These are phyloP conservation scores for Penicillium roqueforti DNA, from an alignment of 495 filamentous ascomycete genomes.

Conservation along the genomic window DNA sequence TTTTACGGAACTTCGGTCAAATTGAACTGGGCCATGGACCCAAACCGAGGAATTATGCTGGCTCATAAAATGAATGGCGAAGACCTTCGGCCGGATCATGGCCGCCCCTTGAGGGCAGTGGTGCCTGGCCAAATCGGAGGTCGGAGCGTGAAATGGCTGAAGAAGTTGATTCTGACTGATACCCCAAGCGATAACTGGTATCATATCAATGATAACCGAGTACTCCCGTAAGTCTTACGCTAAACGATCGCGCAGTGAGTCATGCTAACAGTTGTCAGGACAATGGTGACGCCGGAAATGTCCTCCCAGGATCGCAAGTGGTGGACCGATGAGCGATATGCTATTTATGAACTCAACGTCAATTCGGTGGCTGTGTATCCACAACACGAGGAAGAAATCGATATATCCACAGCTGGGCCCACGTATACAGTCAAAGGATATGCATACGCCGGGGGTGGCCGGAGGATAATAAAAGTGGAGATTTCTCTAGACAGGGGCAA, in stretches of 20 bases:
- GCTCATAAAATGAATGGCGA: constrained; percentile 94
- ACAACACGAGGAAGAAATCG: constrained; percentile 69
- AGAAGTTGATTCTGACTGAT: constrained; percentile 72
- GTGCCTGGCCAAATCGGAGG: constrained; percentile 94
- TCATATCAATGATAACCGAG: constrained; percentile 91
- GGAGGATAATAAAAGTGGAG: constrained; percentile 78
- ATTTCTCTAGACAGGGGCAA: constrained; percentile 80
- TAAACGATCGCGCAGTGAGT: neutral
- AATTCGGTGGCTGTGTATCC: constrained; percentile 84
- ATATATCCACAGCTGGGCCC: constrained; percentile 43
- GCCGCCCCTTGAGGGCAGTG: constrained; percentile 76
- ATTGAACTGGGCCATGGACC: constrained; percentile 84
- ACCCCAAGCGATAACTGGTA: constrained; percentile 92
- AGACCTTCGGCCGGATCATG: constrained; percentile 78
- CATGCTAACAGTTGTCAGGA: constrained; percentile 35
- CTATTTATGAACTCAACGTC: constrained; percentile 88
- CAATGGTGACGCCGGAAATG: constrained; percentile 81
- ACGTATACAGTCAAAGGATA: constrained; percentile 73
- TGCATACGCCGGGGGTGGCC: constrained; percentile 87
- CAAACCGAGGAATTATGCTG: constrained; percentile 81
- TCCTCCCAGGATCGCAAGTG: constrained; percentile 67
- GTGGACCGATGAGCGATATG: constrained; percentile 91
- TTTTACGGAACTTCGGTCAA: constrained; percentile 88
- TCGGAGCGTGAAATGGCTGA: constrained; percentile 93
- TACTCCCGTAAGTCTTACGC: constrained; percentile 59